A percentile compares a stretch with the other conserved stretches of the same genome.
Evolutionary conservation across 345 rosid species (phyloP).

Genomic region (Populus euphratica): DNA sequence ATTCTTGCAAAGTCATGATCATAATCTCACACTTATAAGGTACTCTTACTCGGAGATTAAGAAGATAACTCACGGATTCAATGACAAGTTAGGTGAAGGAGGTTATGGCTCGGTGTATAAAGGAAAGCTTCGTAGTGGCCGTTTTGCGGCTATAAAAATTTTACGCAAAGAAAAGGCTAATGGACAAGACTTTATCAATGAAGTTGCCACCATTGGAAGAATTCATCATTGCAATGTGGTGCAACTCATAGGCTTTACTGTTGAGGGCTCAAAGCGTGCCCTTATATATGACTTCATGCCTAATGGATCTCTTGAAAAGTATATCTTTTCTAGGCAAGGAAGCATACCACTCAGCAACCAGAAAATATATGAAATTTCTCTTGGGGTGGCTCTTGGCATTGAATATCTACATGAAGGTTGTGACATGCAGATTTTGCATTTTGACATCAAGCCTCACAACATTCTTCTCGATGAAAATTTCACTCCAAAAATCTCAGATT

Average conservation of each 20-base stretch:
- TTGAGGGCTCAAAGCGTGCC: constrained; percentile 4
- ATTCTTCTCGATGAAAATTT: neutral
- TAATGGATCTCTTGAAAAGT: constrained; percentile 1
- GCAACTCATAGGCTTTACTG: constrained; percentile 2
- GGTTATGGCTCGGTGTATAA: constrained; percentile 12
- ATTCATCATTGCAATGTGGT: constrained; percentile 7
- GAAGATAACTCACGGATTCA: neutral
- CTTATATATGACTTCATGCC: constrained; percentile 12
- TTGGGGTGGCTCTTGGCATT: constrained; percentile 9
- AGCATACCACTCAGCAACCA: neutral
- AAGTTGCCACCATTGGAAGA: constrained; percentile 16
- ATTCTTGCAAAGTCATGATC: neutral
- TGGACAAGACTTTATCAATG: constrained; percentile 11
- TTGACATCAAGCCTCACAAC: constrained; percentile 12
- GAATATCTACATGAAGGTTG: constrained; percentile 1
- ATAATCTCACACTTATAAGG: neutral
- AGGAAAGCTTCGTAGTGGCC: constrained; percentile 5
- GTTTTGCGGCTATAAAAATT: constrained; percentile 1
- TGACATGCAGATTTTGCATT: constrained; percentile 5
- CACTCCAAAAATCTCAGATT: neutral
- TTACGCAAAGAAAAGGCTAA: neutral
- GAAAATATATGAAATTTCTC: neutral
- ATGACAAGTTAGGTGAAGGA: constrained; percentile 10
- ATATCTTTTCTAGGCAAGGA: neutral
- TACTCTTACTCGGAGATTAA: neutral